These are phyloP conservation scores for Chrysanthemum lavandulifolium DNA, from an alignment of 129 eudicot genomes.

Conservation along the genomic window DNA sequence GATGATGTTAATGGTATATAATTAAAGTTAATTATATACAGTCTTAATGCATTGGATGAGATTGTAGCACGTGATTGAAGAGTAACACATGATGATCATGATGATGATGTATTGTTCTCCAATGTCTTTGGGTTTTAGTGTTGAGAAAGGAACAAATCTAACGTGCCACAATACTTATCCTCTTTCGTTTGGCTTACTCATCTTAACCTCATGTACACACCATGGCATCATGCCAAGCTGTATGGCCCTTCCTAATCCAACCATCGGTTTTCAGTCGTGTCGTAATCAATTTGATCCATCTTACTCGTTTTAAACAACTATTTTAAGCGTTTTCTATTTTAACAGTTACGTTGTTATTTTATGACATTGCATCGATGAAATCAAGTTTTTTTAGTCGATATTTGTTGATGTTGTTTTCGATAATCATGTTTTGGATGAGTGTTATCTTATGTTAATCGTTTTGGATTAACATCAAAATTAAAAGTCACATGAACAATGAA, in stretches of 20 bases:
- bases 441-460: background rate
- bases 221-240: constrained; percentile 7
- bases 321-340: background rate
- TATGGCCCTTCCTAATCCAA: constrained; percentile 11
- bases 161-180: constrained; percentile 21
- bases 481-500: background rate
- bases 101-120: constrained; percentile 31
- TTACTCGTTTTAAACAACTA: background rate
- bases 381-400: background rate
- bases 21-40: too few species aligned
- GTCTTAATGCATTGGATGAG: background rate
- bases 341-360: background rate
- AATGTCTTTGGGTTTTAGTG: constrained; percentile 26
- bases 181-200: constrained; percentile 7
- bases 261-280: constrained; percentile 6
- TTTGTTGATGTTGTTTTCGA: background rate
- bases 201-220: background rate
- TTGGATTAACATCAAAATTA: background rate
- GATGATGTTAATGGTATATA: too few species aligned
- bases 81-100: constrained; percentile 28
- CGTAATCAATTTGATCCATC: background rate
- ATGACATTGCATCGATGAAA: background rate
- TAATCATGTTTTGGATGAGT: background rate
- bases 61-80: constrained; percentile 26
- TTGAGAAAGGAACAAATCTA: constrained; percentile 18